These are phyloP conservation scores for Blastobotrys persicus DNA, from an alignment of 1,139 yeast genomes.

Conservation along the genomic window DNA sequence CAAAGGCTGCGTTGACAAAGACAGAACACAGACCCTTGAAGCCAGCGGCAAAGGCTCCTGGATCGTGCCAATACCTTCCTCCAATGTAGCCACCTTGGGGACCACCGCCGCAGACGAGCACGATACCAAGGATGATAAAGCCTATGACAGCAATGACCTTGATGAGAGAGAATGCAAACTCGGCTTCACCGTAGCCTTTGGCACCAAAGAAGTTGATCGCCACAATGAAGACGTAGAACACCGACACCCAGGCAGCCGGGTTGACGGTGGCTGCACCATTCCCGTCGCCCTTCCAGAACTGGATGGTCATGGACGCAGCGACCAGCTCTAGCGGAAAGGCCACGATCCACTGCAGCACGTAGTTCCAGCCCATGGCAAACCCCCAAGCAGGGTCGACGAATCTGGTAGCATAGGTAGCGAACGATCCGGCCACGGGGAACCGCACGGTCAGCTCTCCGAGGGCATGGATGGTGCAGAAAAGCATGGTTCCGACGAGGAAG, in stretches of 20 bases:
- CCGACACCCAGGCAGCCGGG: slow-evolving; percentile 64
- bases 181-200: slow-evolving; percentile 72
- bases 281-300: slow-evolving; percentile 65
- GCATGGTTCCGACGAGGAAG: slow-evolving; percentile 39
- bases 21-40: slow-evolving; percentile 79
- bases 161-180: slow-evolving; percentile 56
- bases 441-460: slow-evolving; percentile 62
- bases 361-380: slow-evolving; percentile 81
- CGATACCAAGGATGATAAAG: slow-evolving; percentile 58
- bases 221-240: slow-evolving; percentile 59
- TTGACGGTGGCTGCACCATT: slow-evolving; percentile 46
- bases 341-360: slow-evolving; percentile 72
- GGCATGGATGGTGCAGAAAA: slow-evolving; percentile 55
- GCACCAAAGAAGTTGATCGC: slow-evolving; percentile 66
- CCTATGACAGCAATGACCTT: slow-evolving; percentile 64
- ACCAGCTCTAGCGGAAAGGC: slow-evolving; percentile 73
- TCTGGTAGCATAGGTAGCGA: slow-evolving; percentile 53
- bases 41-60: slow-evolving; percentile 62
- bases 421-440: slow-evolving; percentile 62
- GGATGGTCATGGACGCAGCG: slow-evolving; percentile 69
- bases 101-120: slow-evolving; percentile 63
- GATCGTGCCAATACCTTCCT: slow-evolving; percentile 57
- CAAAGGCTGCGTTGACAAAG: slow-evolving; percentile 80
- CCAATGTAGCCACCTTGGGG: slow-evolving; percentile 62
- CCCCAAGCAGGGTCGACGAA: slow-evolving; percentile 67